Conservation (phyloP, 331 rosid species). For the Ulmus americana region DNA sequence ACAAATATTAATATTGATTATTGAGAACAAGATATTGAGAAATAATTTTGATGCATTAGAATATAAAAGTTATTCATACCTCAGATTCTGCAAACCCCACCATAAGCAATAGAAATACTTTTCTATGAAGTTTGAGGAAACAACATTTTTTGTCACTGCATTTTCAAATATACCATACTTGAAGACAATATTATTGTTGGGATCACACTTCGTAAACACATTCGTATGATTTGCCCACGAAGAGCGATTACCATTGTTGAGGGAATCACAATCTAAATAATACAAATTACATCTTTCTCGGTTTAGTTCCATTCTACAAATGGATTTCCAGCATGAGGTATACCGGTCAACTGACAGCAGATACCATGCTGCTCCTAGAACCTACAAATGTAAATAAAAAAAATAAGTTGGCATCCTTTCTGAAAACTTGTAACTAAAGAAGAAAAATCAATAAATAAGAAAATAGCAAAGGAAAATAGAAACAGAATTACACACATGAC, state of each 20-base stretch:
- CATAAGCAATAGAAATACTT: constrained; percentile 88
- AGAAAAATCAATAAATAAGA: background rate
- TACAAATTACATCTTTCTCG: constrained; percentile 33
- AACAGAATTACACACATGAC: constrained; percentile 63
- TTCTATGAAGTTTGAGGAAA: constrained; percentile 50
- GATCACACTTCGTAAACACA: constrained; percentile 60
- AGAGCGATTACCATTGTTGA: constrained; percentile 13
- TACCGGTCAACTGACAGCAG: constrained; percentile 78
- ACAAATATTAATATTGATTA: too few species aligned
- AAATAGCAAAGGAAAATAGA: constrained; percentile 8
- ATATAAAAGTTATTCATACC: constrained; percentile 40
- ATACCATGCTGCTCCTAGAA: constrained; percentile 96
- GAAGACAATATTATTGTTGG: constrained; percentile 36
- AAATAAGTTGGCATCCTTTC: constrained; percentile 3
- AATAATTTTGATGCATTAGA: background rate
- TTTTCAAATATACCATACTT: constrained; percentile 60
- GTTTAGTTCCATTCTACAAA: constrained; percentile 47
- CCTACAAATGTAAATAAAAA: constrained; percentile 41
- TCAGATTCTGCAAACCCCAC: constrained; percentile 97
- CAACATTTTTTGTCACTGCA: constrained; percentile 59
- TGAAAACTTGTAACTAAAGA: background rate
- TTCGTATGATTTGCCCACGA: constrained; percentile 52
- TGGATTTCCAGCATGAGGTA: constrained; percentile 81
- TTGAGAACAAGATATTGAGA: background rate
- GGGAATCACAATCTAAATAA: constrained; percentile 63